phyloP scores from a whole-genome alignment of 2,329 filamentous ascomycete genomes.

The Ramularia endophylla region DNA sequence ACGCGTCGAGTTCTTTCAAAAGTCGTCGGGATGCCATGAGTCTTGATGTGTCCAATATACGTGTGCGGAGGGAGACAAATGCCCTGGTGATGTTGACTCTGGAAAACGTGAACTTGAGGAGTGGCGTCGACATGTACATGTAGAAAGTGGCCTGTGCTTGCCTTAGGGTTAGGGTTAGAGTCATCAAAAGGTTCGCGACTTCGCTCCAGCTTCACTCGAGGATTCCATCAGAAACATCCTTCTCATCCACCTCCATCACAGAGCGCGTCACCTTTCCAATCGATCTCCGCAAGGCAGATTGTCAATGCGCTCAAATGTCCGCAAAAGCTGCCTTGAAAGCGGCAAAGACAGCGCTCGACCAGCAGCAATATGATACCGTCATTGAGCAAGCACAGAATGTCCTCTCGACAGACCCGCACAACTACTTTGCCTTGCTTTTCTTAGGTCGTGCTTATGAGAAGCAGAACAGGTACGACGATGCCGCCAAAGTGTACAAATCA shows the following conservation, averaged over 20 bases:
- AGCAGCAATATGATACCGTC: constrained; percentile 72
- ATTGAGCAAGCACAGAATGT: constrained; percentile 62
- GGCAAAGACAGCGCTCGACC: constrained; percentile 70
- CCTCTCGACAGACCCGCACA: constrained; percentile 65
- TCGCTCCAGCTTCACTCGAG: no score
- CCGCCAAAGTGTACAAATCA: constrained; percentile 68
- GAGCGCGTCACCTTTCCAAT: neutral
- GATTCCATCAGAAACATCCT: neutral
- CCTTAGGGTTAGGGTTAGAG: no score
- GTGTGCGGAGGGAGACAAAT: no score
- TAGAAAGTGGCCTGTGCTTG: no score
- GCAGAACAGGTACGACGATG: constrained; percentile 61
- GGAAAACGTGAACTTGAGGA: no score
- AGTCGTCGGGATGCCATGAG: constrained; percentile 52
- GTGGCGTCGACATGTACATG: no score
- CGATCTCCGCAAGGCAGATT: neutral
- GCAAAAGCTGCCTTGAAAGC: constrained; percentile 61
- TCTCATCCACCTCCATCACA: no score
- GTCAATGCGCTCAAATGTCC: constrained; percentile 31
- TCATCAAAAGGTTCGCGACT: no score
- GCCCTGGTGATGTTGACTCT: no score
- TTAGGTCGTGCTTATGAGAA: constrained; percentile 81
- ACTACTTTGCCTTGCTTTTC: constrained; percentile 85
- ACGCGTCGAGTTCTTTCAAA: constrained; percentile 55
- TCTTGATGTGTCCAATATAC: no score